These are phyloP conservation scores for Teratosphaeria gauchensis DNA, from an alignment of 2,329 filamentous ascomycete genomes.

Conservation along the genomic window DNA sequence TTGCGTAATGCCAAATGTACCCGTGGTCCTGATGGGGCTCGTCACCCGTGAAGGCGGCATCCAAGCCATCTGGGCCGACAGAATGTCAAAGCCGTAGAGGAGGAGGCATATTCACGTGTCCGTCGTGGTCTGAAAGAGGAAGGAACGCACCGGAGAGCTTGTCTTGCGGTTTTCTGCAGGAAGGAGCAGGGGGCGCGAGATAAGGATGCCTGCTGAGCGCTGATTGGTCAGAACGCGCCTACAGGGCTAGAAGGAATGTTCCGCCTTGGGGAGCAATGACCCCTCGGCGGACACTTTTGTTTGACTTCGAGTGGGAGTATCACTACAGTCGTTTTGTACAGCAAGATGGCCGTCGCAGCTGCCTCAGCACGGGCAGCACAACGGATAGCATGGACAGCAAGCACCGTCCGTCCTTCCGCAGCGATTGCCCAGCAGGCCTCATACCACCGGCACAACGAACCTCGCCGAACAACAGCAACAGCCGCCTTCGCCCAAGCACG, in stretches of 20 bases:
- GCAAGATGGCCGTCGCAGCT: not conserved
- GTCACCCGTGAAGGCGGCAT: not conserved
- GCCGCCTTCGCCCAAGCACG: slow-evolving; percentile 5
- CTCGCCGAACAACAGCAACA: slow-evolving; percentile 3
- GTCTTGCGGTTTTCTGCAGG: not conserved
- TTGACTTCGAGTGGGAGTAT: too few relatives aligned
- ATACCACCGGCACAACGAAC: not conserved
- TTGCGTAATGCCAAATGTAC: not conserved
- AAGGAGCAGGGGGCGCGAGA: not conserved
- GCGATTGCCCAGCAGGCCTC: not conserved
- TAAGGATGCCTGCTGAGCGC: not conserved
- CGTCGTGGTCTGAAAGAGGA: not conserved
- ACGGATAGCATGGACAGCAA: slow-evolving; percentile 4
- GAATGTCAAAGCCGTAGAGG: not conserved
- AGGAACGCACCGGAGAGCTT: not conserved
- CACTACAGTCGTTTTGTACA: not conserved
- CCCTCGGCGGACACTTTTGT: too few relatives aligned
- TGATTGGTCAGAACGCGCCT: not conserved
- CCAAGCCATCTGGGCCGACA: not conserved
- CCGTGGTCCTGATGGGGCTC: not conserved
- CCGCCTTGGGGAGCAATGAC: too few relatives aligned
- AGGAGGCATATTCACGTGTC: not conserved
- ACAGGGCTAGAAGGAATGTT: too few relatives aligned
- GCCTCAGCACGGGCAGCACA: not conserved
- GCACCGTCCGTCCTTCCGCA: slow-evolving; percentile 2